Conservation (phyloP, 441 rosid genomes). For the Dalechampia spathulata region DNA sequence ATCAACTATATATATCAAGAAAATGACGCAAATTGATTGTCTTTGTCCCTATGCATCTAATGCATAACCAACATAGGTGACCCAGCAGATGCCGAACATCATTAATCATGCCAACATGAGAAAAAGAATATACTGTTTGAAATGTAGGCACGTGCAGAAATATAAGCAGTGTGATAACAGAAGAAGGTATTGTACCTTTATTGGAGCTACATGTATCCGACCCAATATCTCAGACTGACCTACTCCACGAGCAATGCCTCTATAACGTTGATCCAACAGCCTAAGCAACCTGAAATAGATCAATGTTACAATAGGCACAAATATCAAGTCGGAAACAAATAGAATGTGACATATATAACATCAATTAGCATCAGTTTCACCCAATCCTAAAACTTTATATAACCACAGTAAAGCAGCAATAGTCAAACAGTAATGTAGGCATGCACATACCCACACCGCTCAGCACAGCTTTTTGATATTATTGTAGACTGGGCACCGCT, state of each 20-base stretch:
- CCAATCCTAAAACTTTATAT: neutral
- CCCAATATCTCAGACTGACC: conserved; percentile 98
- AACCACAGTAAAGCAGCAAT: neutral
- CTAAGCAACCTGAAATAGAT: conserved; percentile 59
- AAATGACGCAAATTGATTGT: neutral
- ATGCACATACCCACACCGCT: conserved; percentile 71
- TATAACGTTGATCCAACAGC: conserved; percentile 85
- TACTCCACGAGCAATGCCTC: conserved; percentile 96
- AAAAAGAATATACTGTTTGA: neutral
- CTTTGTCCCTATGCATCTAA: neutral
- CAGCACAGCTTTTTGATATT: conserved; percentile 95
- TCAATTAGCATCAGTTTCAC: neutral
- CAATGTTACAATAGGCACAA: neutral
- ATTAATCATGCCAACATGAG: neutral
- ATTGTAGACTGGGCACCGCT: conserved; percentile 99
- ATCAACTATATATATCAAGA: neutral
- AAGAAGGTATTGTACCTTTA: conserved; percentile 55
- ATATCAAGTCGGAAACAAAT: neutral
- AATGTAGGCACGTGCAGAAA: too few relatives aligned
- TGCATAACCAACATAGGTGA: neutral
- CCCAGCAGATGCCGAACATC: neutral
- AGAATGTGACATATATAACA: neutral
- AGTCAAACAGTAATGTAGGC: neutral
- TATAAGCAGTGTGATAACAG: neutral
- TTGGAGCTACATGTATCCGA: conserved; percentile 93